A percentile compares a stretch with the other conserved stretches of the same genome.
These are phyloP conservation scores for Exophiala sp. DNA, from an alignment of 2,329 filamentous ascomycete genomes.

Conservation along the genomic window DNA sequence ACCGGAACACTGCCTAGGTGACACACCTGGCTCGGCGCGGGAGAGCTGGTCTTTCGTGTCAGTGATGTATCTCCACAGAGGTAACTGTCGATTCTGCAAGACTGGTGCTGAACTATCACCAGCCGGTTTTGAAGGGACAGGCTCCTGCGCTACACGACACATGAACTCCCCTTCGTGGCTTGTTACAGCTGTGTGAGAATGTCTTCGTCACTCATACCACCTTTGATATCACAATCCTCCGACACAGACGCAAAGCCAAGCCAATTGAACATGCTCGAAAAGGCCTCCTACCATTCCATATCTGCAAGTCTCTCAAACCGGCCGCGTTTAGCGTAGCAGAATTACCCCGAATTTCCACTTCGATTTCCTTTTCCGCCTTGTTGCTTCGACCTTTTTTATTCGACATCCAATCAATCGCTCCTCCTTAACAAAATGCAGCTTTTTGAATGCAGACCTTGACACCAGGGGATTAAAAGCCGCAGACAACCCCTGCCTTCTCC, in stretches of 20 bases:
- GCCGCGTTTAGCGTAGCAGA: conserved; percentile 3
- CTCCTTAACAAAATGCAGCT: background rate
- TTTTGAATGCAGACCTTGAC: conserved; percentile 12
- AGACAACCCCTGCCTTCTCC: background rate
- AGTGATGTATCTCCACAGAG: no score
- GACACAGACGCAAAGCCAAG: background rate
- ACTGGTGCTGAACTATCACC: no score
- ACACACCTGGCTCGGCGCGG: no score
- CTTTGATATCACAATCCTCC: background rate
- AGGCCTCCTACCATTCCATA: background rate
- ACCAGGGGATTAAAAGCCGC: background rate
- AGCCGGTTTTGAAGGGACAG: no score
- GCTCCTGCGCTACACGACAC: no score
- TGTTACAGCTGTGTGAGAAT: background rate
- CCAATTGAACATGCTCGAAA: background rate
- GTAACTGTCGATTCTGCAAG: no score
- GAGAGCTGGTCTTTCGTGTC: no score
- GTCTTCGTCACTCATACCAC: background rate
- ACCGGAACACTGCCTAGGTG: no score
- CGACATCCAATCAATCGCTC: conserved; percentile 9
- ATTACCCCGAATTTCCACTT: conserved; percentile 10
- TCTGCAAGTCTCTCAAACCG: background rate
- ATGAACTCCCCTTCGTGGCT: background rate
- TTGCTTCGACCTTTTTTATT: conserved; percentile 2
- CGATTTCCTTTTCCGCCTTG: conserved; percentile 4